Base-by-base conservation (phyloP, 306 rosid genomes). In the Cucurbita ficifolia region DNA sequence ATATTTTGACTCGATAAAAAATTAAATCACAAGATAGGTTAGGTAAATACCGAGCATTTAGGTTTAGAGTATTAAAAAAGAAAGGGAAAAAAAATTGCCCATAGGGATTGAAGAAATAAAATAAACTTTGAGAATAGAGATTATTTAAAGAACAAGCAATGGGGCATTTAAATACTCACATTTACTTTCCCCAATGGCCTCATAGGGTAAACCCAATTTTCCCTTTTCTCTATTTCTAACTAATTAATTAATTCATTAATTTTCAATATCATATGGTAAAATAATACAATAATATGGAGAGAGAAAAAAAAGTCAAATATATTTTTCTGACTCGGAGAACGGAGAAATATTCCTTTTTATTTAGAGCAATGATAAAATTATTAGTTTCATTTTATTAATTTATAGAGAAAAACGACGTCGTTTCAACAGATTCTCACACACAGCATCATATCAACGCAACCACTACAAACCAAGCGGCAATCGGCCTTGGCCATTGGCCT, bases 31-130 rank as follows among this genome's bases (percentile, higher is more conserved):
- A 40, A 64, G 42, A 18, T 21, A 65, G 53, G 18, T 65, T 43
- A 11, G 72, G 39, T 53, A 65, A 65, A 65, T 39, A 3, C 36
- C 33, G 45, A 10, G 45, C 35, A 5, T 11, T 8, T 64, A 40
- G 33, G 48, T 62, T n/a, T 36, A 1, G 0, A 40, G n/a, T 18
- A 67, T 64, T 64, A 10, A 64, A 29, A 58, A 24, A 60, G 1
- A 56, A 3, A 56, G n/a, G n/a, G n/a, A 39, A n/a, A 1, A 18
- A 18, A 67, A 43, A 21, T 10, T 0, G 21, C 22, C 7, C 38
- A 68, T 46, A 68, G 54, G 73, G 56, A 48, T 68, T 14, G 73
- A 13, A 48, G 39, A 68, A 68, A 43, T 43, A 68, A 68, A 68
- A 13, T 68, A 21, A 10, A 19, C 10, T 22, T 22, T 68, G 56